These are phyloP conservation scores for Hymenoscyphus fructigenus DNA, from an alignment of 2,329 filamentous ascomycete species.

Conservation along the genomic window DNA sequence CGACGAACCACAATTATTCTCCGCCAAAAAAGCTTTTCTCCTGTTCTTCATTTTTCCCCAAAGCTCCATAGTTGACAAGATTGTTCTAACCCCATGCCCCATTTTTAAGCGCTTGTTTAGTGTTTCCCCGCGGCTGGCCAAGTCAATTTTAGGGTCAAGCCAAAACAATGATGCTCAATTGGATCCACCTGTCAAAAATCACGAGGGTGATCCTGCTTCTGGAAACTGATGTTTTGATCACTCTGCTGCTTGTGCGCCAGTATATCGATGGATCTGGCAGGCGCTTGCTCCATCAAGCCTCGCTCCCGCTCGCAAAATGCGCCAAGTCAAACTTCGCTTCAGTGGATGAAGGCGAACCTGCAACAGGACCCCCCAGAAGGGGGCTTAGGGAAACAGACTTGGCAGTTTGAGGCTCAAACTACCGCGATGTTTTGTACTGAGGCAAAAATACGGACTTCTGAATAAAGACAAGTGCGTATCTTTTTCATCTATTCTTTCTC, in stretches of 20 bases:
- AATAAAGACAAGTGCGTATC: slow-evolving; percentile 6
- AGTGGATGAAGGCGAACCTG: slow-evolving; percentile 15
- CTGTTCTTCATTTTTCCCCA: neutral
- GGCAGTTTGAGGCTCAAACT: slow-evolving; percentile 24
- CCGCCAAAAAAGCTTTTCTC: neutral
- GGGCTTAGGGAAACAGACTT: slow-evolving; percentile 26
- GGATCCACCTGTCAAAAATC: neutral
- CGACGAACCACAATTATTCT: neutral
- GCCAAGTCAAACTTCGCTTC: slow-evolving; percentile 20
- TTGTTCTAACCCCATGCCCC: neutral
- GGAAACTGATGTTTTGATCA: neutral
- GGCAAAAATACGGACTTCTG: neutral
- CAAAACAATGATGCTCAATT: neutral
- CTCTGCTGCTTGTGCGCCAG: neutral
- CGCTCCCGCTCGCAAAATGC: neutral
- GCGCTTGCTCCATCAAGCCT: neutral
- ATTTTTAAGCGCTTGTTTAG: neutral
- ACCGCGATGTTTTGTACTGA: neutral
- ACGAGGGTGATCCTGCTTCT: neutral
- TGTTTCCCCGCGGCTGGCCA: neutral
- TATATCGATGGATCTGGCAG: neutral
- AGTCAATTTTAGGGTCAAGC: neutral
- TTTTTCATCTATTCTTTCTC: slow-evolving; percentile 16
- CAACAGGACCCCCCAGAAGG: slow-evolving; percentile 17
- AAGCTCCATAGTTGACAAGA: neutral